These are phyloP conservation scores for Simplicillium sp. DNA, from an alignment of 2,329 filamentous ascomycete species.

Conservation along the genomic window DNA sequence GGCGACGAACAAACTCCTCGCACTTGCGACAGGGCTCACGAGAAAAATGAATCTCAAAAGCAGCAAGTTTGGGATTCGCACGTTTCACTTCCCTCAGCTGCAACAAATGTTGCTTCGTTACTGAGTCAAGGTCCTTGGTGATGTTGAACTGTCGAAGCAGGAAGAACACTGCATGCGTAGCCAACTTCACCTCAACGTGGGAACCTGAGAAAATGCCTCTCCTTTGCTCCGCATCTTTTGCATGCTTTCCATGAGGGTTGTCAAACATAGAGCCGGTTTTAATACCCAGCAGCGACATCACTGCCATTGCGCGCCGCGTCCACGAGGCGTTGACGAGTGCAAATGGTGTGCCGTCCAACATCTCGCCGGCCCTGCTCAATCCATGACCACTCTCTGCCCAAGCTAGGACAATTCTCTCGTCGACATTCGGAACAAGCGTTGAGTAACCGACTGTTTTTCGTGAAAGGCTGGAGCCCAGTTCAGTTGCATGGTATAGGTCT, in stretches of 20 bases:
- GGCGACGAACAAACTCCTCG: no score
- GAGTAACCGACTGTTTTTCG: slow-evolving; percentile 24
- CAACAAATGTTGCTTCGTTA: no score
- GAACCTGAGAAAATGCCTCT: slow-evolving; percentile 20
- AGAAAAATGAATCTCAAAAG: no score
- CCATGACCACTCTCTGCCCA: slow-evolving; percentile 25
- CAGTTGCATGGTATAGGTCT: slow-evolving; percentile 2
- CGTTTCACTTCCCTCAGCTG: no score
- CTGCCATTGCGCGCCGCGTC: slow-evolving; percentile 16
- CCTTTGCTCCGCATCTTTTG: background rate
- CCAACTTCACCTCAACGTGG: slow-evolving; percentile 30
- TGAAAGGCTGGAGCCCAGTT: slow-evolving; percentile 3
- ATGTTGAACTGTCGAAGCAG: no score
- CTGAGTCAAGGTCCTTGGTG: no score
- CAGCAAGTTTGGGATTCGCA: no score
- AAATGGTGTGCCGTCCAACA: slow-evolving; percentile 15
- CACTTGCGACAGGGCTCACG: no score
- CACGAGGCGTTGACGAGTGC: slow-evolving; percentile 20
- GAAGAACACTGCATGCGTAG: slow-evolving; percentile 17
- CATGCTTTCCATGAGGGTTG: background rate
- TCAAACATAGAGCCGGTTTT: slow-evolving; percentile 11
- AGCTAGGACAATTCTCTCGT: slow-evolving; percentile 16
- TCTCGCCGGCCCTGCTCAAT: slow-evolving; percentile 14
- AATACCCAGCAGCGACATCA: slow-evolving; percentile 18
- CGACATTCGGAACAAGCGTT: slow-evolving; percentile 9